Conservation (phyloP, 2,329 filamentous ascomycete species). For the Talaromyces rugulosus region DNA sequence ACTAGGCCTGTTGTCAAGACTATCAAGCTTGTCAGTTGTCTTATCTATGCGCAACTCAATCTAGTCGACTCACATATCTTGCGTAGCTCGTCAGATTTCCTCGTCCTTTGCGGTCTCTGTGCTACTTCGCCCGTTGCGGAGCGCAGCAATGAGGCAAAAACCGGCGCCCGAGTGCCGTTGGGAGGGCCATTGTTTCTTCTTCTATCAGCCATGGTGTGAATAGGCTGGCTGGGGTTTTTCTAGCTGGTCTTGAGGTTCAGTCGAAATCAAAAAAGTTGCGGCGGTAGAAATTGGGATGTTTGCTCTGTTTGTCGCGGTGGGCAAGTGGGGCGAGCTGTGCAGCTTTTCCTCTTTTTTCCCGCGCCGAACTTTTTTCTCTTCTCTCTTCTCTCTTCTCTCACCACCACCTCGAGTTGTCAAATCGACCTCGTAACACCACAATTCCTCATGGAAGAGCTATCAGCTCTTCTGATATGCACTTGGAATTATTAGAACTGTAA, state of each 20-base stretch:
- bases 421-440: neutral
- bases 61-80: constrained; percentile 69
- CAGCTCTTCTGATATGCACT: neutral
- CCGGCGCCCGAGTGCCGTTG: constrained; percentile 69
- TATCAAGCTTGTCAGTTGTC: constrained; percentile 31
- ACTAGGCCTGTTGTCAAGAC: constrained; percentile 89
- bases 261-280: neutral
- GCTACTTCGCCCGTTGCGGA: constrained; percentile 46
- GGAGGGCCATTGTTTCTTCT: constrained; percentile 85
- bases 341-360: constrained; percentile 18
- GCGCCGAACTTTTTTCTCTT: neutral
- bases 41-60: neutral
- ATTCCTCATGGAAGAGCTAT: neutral
- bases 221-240: neutral
- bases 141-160: constrained; percentile 53
- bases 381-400: neutral
- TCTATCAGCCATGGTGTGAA: constrained; percentile 66
- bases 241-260: neutral
- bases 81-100: constrained; percentile 67
- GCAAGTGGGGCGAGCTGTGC: constrained; percentile 10
- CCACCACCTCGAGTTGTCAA: neutral
- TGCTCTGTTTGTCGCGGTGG: constrained; percentile 34
- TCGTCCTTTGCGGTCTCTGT: constrained; percentile 51
- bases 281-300: constrained; percentile 22
- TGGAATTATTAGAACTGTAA: neutral